phyloP scores from a whole-genome alignment of 768 basidiomycete genomes.

The Kwoniella europaea region DNA sequence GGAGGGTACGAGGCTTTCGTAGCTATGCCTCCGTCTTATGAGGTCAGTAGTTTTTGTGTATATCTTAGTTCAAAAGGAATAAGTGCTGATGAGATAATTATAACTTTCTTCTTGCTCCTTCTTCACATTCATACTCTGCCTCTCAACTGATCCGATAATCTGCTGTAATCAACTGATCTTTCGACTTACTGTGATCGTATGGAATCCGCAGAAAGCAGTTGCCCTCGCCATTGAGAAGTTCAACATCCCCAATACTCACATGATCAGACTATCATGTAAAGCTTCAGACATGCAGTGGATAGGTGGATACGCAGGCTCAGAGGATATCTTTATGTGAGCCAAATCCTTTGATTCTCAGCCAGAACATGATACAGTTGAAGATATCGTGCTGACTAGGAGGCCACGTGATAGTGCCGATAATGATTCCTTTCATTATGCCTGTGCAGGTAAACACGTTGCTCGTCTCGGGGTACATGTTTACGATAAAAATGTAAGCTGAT shows the following conservation, averaged over 20 bases:
- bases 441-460: constrained; percentile 54
- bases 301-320: constrained; percentile 35
- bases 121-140: neutral
- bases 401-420: constrained; percentile 46
- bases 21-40: constrained; percentile 46
- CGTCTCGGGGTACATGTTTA: constrained; percentile 49
- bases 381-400: too few relatives aligned
- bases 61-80: neutral
- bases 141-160: too few relatives aligned
- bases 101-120: neutral
- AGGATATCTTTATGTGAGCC: constrained; percentile 52
- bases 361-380: too few relatives aligned
- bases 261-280: constrained; percentile 46
- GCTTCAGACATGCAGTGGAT: constrained; percentile 52
- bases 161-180: neutral
- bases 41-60: constrained; percentile 34
- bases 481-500: constrained; percentile 48
- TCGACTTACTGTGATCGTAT: neutral
- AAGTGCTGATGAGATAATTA: constrained; percentile 1
- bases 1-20: constrained; percentile 54
- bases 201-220: constrained; percentile 44
- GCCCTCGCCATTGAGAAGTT: constrained; percentile 49
- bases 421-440: constrained; percentile 56
- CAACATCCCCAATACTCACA: constrained; percentile 45
- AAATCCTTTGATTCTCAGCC: too few relatives aligned